A percentile compares a stretch with the other conserved stretches of the same genome.
Evolutionary conservation across 805 yeast genomes (phyloP).

Genomic region (Candida silvatica): DNA sequence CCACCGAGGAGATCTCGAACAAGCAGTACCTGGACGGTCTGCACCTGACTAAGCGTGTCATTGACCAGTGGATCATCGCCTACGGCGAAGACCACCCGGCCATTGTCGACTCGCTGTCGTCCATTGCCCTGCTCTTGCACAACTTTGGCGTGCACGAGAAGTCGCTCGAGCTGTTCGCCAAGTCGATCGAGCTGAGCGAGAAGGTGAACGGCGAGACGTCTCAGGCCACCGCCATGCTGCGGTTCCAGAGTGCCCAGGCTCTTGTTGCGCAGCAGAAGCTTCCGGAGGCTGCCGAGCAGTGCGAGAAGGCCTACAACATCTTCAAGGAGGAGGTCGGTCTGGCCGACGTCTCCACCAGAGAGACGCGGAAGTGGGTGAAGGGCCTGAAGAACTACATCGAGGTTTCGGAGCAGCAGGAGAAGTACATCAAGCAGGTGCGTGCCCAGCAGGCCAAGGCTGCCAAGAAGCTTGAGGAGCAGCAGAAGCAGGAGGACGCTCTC

Average conservation of each 20-base stretch:
- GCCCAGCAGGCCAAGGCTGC: slow-evolving; percentile 15
- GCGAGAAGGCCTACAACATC: slow-evolving; percentile 45
- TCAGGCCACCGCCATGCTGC: slow-evolving; percentile 54
- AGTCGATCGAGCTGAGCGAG: slow-evolving; percentile 43
- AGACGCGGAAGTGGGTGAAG: slow-evolving; percentile 55
- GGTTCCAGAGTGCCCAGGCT: slow-evolving; percentile 62
- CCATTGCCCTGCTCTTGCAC: slow-evolving; percentile 53
- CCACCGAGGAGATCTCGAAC: slow-evolving; percentile 57
- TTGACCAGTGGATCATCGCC: slow-evolving; percentile 48
- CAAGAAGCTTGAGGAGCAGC: slow-evolving; percentile 12
- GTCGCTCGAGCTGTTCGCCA: slow-evolving; percentile 44
- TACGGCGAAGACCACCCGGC: slow-evolving; percentile 66
- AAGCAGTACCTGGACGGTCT: slow-evolving; percentile 54
- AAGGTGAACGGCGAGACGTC: slow-evolving; percentile 48
- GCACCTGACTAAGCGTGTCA: slow-evolving; percentile 50
- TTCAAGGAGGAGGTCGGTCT: slow-evolving; percentile 57
- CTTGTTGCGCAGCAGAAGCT: slow-evolving; percentile 44
- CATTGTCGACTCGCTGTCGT: slow-evolving; percentile 49
- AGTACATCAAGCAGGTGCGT: slow-evolving; percentile 18
- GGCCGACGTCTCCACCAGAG: slow-evolving; percentile 57
- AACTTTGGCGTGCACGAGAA: slow-evolving; percentile 36
- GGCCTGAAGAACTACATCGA: slow-evolving; percentile 45
- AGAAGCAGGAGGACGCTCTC: slow-evolving; percentile 16
- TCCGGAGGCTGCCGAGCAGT: slow-evolving; percentile 46
- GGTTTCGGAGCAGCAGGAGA: slow-evolving; percentile 35